phyloP scores from a whole-genome alignment of 768 basidiomycete genomes.

The Auricularia heimuer region DNA sequence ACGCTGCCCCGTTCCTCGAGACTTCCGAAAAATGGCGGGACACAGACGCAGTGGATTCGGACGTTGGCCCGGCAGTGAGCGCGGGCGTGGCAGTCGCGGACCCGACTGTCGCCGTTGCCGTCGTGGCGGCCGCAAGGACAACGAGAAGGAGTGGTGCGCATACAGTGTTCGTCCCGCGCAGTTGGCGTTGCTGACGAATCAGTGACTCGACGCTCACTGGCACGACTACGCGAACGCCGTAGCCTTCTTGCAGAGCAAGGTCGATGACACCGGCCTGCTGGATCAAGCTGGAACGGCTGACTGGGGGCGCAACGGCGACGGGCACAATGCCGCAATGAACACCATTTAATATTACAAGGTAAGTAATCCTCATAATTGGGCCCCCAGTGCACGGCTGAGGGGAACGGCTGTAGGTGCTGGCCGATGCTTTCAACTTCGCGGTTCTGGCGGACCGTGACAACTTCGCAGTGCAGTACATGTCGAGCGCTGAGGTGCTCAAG shows the following conservation, averaged over 20 bases:
- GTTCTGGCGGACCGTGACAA: constrained; percentile 24
- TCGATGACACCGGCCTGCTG: constrained; percentile 39
- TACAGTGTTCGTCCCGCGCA: not conserved
- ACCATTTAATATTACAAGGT: constrained; percentile 35
- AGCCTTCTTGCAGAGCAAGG: constrained; percentile 38
- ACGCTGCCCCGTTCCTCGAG: not conserved
- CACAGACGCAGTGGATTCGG: constrained; percentile 90
- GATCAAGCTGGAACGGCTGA: constrained; percentile 49
- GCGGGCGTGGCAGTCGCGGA: constrained; percentile 35
- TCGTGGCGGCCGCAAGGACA: constrained; percentile 96
- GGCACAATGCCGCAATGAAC: constrained; percentile 47
- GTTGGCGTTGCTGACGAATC: not conserved
- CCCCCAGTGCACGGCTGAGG: not conserved
- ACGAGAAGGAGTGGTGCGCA: constrained; percentile 97
- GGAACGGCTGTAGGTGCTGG: constrained; percentile 31
- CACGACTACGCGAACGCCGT: constrained; percentile 44
- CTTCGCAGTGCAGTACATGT: constrained; percentile 29
- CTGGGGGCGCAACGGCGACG: constrained; percentile 49
- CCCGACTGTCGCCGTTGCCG: constrained; percentile 70
- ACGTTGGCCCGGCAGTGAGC: constrained; percentile 57
- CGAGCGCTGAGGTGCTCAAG: constrained; percentile 42
- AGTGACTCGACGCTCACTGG: constrained; percentile 42
- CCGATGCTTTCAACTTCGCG: constrained; percentile 37
- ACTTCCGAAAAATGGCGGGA: constrained; percentile 58
- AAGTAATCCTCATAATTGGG: not conserved